These are phyloP conservation scores for Dendryphion nanum DNA, from an alignment of 2,329 filamentous ascomycete species.

Conservation along the genomic window DNA sequence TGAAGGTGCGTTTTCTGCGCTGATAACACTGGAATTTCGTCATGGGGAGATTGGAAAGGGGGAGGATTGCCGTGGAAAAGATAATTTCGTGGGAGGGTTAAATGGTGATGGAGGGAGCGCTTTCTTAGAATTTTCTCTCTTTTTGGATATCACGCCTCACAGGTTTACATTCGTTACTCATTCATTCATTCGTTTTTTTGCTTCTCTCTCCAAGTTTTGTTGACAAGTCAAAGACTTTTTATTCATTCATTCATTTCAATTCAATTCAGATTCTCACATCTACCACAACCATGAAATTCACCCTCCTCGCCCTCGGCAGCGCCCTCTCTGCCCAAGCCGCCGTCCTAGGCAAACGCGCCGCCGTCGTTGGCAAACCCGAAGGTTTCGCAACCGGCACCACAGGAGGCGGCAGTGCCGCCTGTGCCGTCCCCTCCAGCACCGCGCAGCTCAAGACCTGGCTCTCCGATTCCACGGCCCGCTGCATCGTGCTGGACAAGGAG, in stretches of 20 bases:
- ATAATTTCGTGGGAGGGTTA: too few species aligned
- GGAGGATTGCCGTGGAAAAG: too few species aligned
- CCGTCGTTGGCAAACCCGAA: constrained; percentile 40
- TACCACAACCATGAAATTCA: constrained; percentile 18
- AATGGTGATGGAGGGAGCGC: too few species aligned
- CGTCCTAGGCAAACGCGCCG: constrained; percentile 15
- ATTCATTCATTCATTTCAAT: background rate
- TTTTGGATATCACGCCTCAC: too few species aligned
- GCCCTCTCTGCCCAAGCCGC: constrained; percentile 14
- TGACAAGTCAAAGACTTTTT: background rate
- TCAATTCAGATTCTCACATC: too few species aligned
- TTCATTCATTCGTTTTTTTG: background rate
- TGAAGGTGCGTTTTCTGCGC: too few species aligned
- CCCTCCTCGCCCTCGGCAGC: constrained; percentile 15
- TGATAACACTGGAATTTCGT: too few species aligned
- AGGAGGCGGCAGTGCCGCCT: constrained; percentile 56
- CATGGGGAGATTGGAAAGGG: too few species aligned
- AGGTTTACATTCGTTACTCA: too few species aligned
- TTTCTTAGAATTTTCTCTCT: too few species aligned
- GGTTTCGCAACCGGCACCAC: constrained; percentile 57
- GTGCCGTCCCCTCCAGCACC: constrained; percentile 55
- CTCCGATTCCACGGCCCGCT: constrained; percentile 51
- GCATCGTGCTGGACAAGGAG: constrained; percentile 58
- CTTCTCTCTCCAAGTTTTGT: too few species aligned
- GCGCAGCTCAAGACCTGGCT: constrained; percentile 61